Evolutionary conservation across 2,329 filamentous ascomycete species (phyloP), one percentile per base, ranked within the genome.

Genomic region (Cladophialophora carrionii): DNA sequence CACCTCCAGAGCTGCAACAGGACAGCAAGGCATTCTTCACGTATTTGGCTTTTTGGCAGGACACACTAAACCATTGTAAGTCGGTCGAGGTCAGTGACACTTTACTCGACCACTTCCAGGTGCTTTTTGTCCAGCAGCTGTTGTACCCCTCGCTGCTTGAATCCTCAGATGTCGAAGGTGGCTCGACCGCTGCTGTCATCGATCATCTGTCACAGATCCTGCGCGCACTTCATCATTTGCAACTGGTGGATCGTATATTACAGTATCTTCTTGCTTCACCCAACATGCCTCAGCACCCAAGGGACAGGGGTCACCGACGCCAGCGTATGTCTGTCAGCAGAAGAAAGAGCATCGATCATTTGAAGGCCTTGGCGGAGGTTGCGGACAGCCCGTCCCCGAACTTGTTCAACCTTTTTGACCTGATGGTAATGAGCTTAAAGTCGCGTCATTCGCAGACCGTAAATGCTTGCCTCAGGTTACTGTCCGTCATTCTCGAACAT

Each of bases 11-110:
- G 65, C 92, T 96, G 68, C 90, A 91, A 72, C 85, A 87, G n/a
- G 91, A 97, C 72, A 86, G 98, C 73, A 88, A 94, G 61, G 96
- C 93, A 0, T 99, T 99, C 73, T 83, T 99, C 49, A 96, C 95
- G 0, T 96, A 98, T 74, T 84, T 99, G 56, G 82, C 96, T 5
- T 99, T 99, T 75, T 99, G 95, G 95, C 95, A 99, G 78, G 95
- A 99, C 76, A 93, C 97, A 37, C 82, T 99, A 66, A 95, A 98
- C 76, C 94, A 98, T 77, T 99, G 95, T 79, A 88, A 88, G 72
- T 98, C 94, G 3, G 83, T 88, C 1, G 94, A 98, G 74, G 92
- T 99, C 71, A 95, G 94, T 75, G 91, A 91, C 70, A 97, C 93
- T 0, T 81, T 99, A 57, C 83, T 99, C 34, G 95, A 99, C 75